Evolutionary conservation across 352 stramenopile species (phyloP).

Genomic region (Pilasporangium apinafurcum): DNA sequence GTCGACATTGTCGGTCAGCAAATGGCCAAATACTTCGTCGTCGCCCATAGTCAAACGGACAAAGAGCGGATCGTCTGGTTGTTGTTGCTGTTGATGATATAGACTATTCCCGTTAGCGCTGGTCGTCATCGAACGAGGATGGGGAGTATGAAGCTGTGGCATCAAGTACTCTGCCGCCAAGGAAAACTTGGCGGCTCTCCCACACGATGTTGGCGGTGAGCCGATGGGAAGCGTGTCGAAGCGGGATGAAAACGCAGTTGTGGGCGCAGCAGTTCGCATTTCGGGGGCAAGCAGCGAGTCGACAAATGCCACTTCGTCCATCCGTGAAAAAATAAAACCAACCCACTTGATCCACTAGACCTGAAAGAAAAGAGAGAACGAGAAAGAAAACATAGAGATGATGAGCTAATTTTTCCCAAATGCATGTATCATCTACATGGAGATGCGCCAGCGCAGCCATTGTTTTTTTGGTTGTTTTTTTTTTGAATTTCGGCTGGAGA

Average conservation of each 20-base stretch:
- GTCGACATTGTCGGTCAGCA: conserved; percentile 6
- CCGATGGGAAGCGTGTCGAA: background rate
- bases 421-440: too few relatives aligned
- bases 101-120: background rate
- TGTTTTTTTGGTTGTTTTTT: too few relatives aligned
- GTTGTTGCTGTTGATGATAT: background rate
- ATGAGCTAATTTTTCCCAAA: too few relatives aligned
- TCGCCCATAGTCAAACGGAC: background rate
- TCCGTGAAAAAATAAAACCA: too few relatives aligned
- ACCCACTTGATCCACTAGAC: too few relatives aligned
- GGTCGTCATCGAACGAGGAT: too few relatives aligned
- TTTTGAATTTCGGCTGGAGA: too few relatives aligned
- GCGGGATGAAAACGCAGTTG: background rate
- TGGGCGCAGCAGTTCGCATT: background rate
- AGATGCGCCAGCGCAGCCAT: too few relatives aligned
- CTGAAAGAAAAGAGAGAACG: too few relatives aligned
- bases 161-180: conserved; percentile 3
- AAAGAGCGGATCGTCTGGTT: background rate
- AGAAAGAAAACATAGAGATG: too few relatives aligned
- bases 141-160: too few relatives aligned
- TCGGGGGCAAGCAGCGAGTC: conserved; percentile 4
- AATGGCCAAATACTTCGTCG: conserved; percentile 9
- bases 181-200: conserved; percentile 5
- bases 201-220: background rate
- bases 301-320: too few relatives aligned